Conservation (phyloP, 352 stramenopile genomes). For the Saprolegnia parasitica region DNA sequence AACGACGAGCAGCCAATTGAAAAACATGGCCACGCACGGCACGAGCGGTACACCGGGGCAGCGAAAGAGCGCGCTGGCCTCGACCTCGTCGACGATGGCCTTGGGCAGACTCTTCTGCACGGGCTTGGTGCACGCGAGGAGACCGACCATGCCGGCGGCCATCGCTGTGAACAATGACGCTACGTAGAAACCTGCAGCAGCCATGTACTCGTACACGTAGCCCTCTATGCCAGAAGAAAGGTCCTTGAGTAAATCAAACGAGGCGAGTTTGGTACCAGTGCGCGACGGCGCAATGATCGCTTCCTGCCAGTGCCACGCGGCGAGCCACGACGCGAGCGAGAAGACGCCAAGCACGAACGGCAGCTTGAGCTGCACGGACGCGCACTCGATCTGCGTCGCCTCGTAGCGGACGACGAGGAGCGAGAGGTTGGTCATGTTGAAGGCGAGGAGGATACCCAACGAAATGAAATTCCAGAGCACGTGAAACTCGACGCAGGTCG, state of each 20-base stretch:
- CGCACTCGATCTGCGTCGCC: background rate
- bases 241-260: background rate
- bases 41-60: constrained; percentile 67
- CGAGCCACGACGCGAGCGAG: constrained; percentile 55
- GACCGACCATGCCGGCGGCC: background rate
- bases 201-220: constrained; percentile 61
- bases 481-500: constrained; percentile 74
- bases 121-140: constrained; percentile 30
- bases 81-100: constrained; percentile 35
- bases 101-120: background rate
- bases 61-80: constrained; percentile 40
- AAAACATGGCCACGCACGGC: constrained; percentile 78
- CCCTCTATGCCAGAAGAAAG: constrained; percentile 15
- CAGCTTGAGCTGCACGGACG: background rate
- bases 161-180: constrained; percentile 42
- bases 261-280: background rate
- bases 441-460: constrained; percentile 84
- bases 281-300: constrained; percentile 29
- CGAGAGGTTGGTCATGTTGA: constrained; percentile 86
- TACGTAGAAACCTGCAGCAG: constrained; percentile 39
- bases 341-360: constrained; percentile 42
- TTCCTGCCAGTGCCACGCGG: constrained; percentile 61
- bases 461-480: constrained; percentile 88
- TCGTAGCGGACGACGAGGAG: constrained; percentile 56
- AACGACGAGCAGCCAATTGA: constrained; percentile 84